Evolutionary conservation across 1,284 basidiomycete genomes (phyloP).

Genomic region (Ganoderma lucidum): DNA sequence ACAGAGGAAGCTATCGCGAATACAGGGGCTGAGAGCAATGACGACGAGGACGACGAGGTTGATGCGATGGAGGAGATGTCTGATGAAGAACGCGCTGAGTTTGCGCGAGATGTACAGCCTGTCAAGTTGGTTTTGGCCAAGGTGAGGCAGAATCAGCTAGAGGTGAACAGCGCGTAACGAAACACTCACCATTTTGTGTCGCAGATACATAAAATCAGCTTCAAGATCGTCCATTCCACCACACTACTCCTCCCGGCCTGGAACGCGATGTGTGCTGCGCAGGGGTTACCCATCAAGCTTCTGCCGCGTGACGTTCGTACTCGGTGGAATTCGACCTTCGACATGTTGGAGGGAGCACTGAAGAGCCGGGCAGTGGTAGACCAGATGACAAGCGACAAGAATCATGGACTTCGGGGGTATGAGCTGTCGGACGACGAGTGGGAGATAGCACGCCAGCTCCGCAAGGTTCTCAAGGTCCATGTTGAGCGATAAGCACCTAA

Average conservation of each 20-base stretch:
- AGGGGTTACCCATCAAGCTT: conserved; percentile 23
- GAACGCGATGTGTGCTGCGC: conserved; percentile 25
- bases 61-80: conserved; percentile 42
- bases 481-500: no score
- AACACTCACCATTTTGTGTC: not conserved
- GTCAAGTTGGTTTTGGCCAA: not conserved
- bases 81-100: conserved; percentile 35
- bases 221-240: conserved; percentile 41
- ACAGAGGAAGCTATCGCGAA: not conserved
- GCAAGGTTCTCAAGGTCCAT: conserved; percentile 36
- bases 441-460: conserved; percentile 37
- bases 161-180: not conserved
- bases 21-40: not conserved
- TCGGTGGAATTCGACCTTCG: conserved; percentile 45
- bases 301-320: conserved; percentile 45
- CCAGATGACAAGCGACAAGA: conserved; percentile 24
- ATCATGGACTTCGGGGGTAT: conserved; percentile 16
- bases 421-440: conserved; percentile 33
- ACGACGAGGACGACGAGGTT: not conserved
- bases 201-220: conserved; percentile 41
- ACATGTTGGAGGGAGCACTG: conserved; percentile 41
- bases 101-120: not conserved
- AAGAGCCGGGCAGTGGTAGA: conserved; percentile 34
- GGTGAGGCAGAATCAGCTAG: not conserved
- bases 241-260: conserved; percentile 44